Evolutionary conservation across 768 basidiomycete species (phyloP).

Genomic region (Amyloporia xantha): DNA sequence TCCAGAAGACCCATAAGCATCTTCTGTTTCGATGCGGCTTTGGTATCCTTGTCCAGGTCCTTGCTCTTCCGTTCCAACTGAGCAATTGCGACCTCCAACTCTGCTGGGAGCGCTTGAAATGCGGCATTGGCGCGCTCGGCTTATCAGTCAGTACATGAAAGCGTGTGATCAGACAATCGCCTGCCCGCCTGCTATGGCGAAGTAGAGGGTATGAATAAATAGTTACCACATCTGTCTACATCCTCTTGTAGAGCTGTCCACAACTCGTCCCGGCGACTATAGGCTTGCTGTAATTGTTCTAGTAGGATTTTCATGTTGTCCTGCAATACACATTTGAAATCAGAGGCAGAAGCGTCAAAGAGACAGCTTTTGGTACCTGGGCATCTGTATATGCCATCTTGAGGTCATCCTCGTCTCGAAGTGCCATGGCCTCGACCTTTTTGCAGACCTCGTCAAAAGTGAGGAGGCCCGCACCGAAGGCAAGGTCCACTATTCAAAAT

Average conservation of each 20-base stretch:
- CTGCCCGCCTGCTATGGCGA: neutral
- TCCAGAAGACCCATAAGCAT: slow-evolving; percentile 23
- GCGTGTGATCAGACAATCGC: neutral
- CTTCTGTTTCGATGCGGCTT: slow-evolving; percentile 22
- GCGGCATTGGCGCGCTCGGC: slow-evolving; percentile 37
- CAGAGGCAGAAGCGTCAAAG: neutral
- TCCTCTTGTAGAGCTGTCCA: slow-evolving; percentile 42
- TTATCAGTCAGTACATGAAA: slow-evolving; percentile 19
- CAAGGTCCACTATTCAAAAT: slow-evolving; percentile 22
- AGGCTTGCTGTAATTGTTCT: slow-evolving; percentile 42
- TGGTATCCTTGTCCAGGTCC: slow-evolving; percentile 25
- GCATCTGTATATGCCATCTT: slow-evolving; percentile 32
- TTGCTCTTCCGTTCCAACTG: slow-evolving; percentile 50
- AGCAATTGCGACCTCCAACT: slow-evolving; percentile 45
- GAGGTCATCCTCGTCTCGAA: slow-evolving; percentile 39
- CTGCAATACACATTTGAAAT: slow-evolving; percentile 26
- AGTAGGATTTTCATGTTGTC: slow-evolving; percentile 35
- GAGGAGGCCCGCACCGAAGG: slow-evolving; percentile 35
- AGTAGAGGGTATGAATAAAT: neutral
- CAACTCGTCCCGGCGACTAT: slow-evolving; percentile 40
- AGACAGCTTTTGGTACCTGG: slow-evolving; percentile 29
- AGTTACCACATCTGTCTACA: slow-evolving; percentile 43
- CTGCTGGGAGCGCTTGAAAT: slow-evolving; percentile 40
- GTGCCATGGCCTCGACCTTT: slow-evolving; percentile 38
- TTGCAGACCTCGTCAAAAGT: slow-evolving; percentile 51